phyloP scores from a whole-genome alignment of 257 asterid genomes.

The Voacanga thouarsii region DNA sequence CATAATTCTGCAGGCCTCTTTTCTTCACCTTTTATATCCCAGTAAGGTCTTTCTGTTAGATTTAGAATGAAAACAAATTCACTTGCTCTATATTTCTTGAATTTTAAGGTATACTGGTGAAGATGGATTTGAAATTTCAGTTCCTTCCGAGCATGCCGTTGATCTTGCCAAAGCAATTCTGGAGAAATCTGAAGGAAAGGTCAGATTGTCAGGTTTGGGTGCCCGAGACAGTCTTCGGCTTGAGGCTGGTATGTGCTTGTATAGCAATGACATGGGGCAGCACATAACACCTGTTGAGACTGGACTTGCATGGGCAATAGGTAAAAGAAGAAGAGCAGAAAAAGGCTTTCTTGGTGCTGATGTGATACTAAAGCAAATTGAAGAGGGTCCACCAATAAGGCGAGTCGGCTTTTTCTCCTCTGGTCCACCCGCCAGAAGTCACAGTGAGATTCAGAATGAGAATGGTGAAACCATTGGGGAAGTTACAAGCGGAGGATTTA shows the following conservation, averaged over 20 bases:
- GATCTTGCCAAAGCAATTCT: conserved; percentile 92
- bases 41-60: background rate
- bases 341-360: conserved; percentile 96
- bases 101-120: conserved; percentile 89
- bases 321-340: conserved; percentile 94
- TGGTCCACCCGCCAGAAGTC: conserved; percentile 94
- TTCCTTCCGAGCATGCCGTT: conserved; percentile 81
- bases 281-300: conserved; percentile 94
- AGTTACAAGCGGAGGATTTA: conserved; percentile 95
- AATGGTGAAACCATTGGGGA: conserved; percentile 81
- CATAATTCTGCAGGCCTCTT: background rate
- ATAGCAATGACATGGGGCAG: conserved; percentile 98
- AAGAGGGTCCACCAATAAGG: conserved; percentile 73
- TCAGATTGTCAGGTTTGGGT: conserved; percentile 80
- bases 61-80: background rate
- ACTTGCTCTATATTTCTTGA: conserved; percentile 13
- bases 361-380: conserved; percentile 81
- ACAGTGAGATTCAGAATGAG: conserved; percentile 85
- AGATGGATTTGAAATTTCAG: conserved; percentile 98
- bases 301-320: conserved; percentile 96
- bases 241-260: conserved; percentile 91
- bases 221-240: conserved; percentile 99
- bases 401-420: conserved; percentile 75
- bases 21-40: background rate
- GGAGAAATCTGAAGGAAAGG: conserved; percentile 86